A percentile compares a stretch with the other conserved stretches of the same genome.
Evolutionary conservation across 1,284 basidiomycete species (phyloP).

Genomic region (Tranzscheliella williamsii): DNA sequence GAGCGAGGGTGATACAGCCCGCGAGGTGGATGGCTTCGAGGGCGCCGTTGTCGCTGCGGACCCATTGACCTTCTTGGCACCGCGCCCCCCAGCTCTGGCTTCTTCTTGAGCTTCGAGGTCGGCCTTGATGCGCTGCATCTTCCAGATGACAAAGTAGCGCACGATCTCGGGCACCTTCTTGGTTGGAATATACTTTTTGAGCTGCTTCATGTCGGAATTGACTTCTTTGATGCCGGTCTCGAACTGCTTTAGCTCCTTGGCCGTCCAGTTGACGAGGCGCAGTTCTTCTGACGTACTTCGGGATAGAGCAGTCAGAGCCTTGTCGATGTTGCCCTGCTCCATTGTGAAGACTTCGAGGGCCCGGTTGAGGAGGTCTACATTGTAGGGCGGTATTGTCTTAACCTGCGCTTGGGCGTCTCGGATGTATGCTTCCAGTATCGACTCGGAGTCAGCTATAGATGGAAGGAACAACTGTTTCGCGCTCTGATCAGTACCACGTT

Average conservation of each 20-base stretch:
- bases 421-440: constrained; percentile 72
- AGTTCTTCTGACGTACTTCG: constrained; percentile 67
- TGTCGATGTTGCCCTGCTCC: constrained; percentile 72
- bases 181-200: constrained; percentile 74
- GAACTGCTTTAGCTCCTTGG: constrained; percentile 73
- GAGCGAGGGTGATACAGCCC: constrained; percentile 48
- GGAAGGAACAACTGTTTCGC: constrained; percentile 68
- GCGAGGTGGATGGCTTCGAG: constrained; percentile 31
- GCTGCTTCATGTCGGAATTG: constrained; percentile 76
- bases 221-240: constrained; percentile 73
- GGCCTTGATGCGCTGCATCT: constrained; percentile 65
- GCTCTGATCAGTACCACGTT: constrained; percentile 75
- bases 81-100: constrained; percentile 1
- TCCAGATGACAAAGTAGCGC: constrained; percentile 82
- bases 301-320: constrained; percentile 77
- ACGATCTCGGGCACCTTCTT: constrained; percentile 76
- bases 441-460: constrained; percentile 59
- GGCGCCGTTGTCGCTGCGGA: constrained; percentile 7
- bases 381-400: constrained; percentile 62
- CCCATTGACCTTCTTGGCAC: constrained; percentile 14
- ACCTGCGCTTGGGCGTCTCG: constrained; percentile 63
- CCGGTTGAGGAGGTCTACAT: constrained; percentile 82
- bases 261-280: constrained; percentile 65
- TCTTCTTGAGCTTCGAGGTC: constrained; percentile 14
- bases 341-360: constrained; percentile 74